Conservation (phyloP, 257 asterid genomes). For the Verbena officinalis region DNA sequence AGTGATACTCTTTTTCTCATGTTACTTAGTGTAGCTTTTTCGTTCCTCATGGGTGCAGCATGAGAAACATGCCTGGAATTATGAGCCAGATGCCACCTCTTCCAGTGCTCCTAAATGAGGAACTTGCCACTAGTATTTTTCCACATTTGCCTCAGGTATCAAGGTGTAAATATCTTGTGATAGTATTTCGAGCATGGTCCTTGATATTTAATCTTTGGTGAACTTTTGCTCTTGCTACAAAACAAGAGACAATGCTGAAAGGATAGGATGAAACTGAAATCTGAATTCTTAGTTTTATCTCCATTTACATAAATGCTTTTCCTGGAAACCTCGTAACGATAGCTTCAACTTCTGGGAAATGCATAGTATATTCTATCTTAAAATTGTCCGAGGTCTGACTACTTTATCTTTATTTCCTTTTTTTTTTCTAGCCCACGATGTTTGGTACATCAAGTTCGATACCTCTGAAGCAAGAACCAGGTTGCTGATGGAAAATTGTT, state of each 20-base stretch:
- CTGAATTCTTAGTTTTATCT: slow-evolving; percentile 4
- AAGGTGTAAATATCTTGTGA: no score
- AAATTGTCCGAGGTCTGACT: no score
- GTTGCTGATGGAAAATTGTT: slow-evolving; percentile 47
- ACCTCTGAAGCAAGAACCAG: slow-evolving; percentile 74
- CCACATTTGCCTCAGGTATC: slow-evolving; percentile 74
- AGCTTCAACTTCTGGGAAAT: no score
- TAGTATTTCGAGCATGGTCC: not conserved
- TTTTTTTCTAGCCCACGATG: slow-evolving; percentile 45
- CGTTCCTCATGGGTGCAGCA: slow-evolving; percentile 48
- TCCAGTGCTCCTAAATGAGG: slow-evolving; percentile 72
- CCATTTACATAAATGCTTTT: not conserved
- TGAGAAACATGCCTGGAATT: slow-evolving; percentile 78
- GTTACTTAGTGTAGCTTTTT: slow-evolving; percentile 24
- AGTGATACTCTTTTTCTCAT: slow-evolving; percentile 7
- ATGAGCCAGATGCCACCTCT: slow-evolving; percentile 89
- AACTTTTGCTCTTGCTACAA: not conserved
- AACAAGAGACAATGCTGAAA: not conserved
- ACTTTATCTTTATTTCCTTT: not conserved
- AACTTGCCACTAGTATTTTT: slow-evolving; percentile 60
- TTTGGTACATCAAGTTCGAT: slow-evolving; percentile 56
- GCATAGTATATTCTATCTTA: not conserved
- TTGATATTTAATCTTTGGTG: not conserved
- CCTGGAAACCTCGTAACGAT: no score
- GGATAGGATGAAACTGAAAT: not conserved